These are phyloP conservation scores for Exobasidium cylindrosporum DNA, from an alignment of 1,284 basidiomycete species.

Conservation along the genomic window DNA sequence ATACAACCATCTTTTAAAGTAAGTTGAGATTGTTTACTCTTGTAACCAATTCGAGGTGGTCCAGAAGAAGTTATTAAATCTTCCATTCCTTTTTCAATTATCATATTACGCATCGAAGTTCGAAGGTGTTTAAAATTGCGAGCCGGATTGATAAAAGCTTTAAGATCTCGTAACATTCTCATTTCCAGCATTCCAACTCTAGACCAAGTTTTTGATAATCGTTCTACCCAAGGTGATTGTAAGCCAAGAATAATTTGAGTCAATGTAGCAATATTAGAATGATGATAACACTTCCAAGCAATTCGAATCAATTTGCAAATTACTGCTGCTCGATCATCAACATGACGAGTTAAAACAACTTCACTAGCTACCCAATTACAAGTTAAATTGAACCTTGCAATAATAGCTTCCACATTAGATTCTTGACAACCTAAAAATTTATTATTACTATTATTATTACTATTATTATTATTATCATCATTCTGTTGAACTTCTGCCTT, in stretches of 20 bases:
- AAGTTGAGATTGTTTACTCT: not conserved
- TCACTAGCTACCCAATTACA: conserved; percentile 79
- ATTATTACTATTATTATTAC: not conserved
- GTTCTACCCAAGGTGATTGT: conserved; percentile 69
- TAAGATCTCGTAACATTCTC: conserved; percentile 73
- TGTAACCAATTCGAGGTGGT: conserved; percentile 7
- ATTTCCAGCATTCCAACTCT: conserved; percentile 71
- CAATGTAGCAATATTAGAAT: conserved; percentile 76
- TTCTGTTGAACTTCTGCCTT: conserved; percentile 63
- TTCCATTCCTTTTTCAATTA: conserved; percentile 24
- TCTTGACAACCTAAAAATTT: conserved; percentile 18
- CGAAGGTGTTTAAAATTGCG: conserved; percentile 69
- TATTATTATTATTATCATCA: not conserved
- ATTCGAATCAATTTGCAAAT: conserved; percentile 79
- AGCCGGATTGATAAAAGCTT: conserved; percentile 66
- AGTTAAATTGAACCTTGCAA: conserved; percentile 83
- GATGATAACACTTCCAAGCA: conserved; percentile 81
- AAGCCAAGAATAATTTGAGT: conserved; percentile 78
- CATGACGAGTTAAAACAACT: conserved; percentile 59
- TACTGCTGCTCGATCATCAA: conserved; percentile 65
- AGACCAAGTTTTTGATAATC: conserved; percentile 69
- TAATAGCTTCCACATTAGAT: conserved; percentile 61
- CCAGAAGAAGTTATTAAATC: conserved; percentile 23
- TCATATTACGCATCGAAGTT: conserved; percentile 38
- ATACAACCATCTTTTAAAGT: conserved; percentile 20